Evolutionary conservation across 2,329 filamentous ascomycete species (phyloP), one percentile per base, ranked within the genome.

Genomic region (Aphanocladium album): DNA sequence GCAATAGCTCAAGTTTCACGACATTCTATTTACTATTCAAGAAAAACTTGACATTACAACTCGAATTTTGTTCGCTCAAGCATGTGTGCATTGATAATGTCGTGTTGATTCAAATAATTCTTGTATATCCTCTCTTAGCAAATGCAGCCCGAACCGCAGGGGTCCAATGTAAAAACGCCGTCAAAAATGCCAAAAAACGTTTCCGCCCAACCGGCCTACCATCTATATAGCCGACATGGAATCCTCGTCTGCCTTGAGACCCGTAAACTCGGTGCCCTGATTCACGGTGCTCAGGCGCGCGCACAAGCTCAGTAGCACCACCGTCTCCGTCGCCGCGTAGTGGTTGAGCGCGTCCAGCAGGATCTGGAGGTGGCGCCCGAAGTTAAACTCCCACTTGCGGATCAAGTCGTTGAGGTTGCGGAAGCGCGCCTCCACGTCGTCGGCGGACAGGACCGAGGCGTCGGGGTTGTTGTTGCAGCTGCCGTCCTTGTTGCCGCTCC

Each of bases 311-410:
- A 98, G 77, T 65, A 99, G 81, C 19, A 96, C 95, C 3, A 97
- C 93, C 43, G 95, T 98, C 78, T 99, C 95, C 0, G 95, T 98
- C 0, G 95, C 95, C 2, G 95, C 95, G 68, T 97, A 96, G 74
- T 98, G 96, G 68, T 99, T 98, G 64, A 99, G 81, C 63, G 91
- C 93, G 72, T 98, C 95, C 41, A 98, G 85, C 68, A 99, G 75
- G 66, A 98, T 96, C 77, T 96, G 93, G 68, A 99, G 76, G 75
- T 98, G 93, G 51, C 92, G 81, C 61, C 89, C 90, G 72, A 99
- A 99, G 71, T 96, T 96, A 65, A 88, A 87, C 74, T 99, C 95
- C 79, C 96, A 98, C 75, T 93, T 92, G 70, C 86, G 85, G 62
- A 99, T 84, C 62, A 93, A 91, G 65, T 96, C 93, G 63, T 91